Conservation (phyloP, 352 stramenopile species). For the Pythium oligandrum region DNA sequence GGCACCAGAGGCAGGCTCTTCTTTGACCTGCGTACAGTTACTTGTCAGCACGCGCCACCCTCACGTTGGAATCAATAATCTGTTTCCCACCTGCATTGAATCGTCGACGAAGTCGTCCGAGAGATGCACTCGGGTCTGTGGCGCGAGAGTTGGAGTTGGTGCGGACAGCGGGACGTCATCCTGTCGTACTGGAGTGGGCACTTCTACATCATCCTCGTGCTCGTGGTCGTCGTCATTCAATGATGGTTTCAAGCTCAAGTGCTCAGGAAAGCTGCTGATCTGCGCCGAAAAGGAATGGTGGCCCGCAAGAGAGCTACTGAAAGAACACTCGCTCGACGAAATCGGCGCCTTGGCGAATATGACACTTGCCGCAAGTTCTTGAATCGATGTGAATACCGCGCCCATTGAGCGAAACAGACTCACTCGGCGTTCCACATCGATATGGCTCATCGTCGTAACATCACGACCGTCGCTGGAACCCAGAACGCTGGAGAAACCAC, state of each 20-base stretch:
- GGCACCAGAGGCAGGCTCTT: slow-evolving; percentile 4
- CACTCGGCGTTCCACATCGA: slow-evolving; percentile 51
- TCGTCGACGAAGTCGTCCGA: slow-evolving; percentile 9
- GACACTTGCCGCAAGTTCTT: slow-evolving; percentile 77
- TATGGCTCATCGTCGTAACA: slow-evolving; percentile 3
- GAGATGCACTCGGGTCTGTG: too few relatives aligned
- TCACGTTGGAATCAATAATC: background rate
- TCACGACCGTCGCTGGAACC: slow-evolving; percentile 44
- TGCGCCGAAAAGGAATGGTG: slow-evolving; percentile 45
- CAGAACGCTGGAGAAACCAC: slow-evolving; percentile 48
- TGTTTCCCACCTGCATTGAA: slow-evolving; percentile 4
- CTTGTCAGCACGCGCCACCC: background rate
- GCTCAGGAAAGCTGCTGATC: slow-evolving; percentile 63
- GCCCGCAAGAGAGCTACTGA: slow-evolving; percentile 60
- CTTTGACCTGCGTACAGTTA: slow-evolving; percentile 10
- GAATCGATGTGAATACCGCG: slow-evolving; percentile 67
- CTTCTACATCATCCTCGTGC: slow-evolving; percentile 14
- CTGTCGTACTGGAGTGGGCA: too few relatives aligned
- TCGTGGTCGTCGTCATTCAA: slow-evolving; percentile 21
- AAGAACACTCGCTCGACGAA: slow-evolving; percentile 43
- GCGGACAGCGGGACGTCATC: too few relatives aligned
- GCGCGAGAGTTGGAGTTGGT: too few relatives aligned
- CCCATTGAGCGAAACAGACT: slow-evolving; percentile 56
- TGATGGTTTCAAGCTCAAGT: slow-evolving; percentile 38
- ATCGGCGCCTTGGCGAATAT: slow-evolving; percentile 76